Evolutionary conservation across 1,139 yeast species (phyloP).

Genomic region (Zygosaccharomyces sapae): DNA sequence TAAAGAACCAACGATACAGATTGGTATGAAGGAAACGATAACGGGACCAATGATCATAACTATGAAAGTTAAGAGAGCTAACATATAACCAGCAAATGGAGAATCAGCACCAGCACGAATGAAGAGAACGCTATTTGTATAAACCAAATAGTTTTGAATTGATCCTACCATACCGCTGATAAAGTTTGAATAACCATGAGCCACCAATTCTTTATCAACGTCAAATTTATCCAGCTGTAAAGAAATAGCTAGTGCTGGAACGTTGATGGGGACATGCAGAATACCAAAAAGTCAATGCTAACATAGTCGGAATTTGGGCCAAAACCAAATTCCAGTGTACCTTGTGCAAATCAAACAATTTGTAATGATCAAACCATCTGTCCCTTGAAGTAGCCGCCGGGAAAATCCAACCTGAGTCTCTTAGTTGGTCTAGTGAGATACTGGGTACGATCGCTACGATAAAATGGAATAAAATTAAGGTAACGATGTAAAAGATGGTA

Average conservation of each 20-base stretch:
- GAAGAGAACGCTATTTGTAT: conserved; percentile 87
- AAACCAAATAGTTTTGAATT: conserved; percentile 89
- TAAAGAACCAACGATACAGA: conserved; percentile 90
- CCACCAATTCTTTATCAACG: conserved; percentile 87
- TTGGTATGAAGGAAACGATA: conserved; percentile 90
- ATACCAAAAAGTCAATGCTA: conserved; percentile 95
- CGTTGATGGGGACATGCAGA: conserved; percentile 93
- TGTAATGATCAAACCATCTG: conserved; percentile 88
- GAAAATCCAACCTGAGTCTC: conserved; percentile 83
- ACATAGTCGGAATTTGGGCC: conserved; percentile 82
- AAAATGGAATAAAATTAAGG: conserved; percentile 66
- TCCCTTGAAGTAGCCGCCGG: conserved; percentile 50
- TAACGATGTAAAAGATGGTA: conserved; percentile 77
- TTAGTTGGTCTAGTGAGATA: conserved; percentile 56
- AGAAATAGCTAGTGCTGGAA: conserved; percentile 93
- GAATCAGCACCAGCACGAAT: conserved; percentile 94
- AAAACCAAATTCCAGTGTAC: conserved; percentile 72
- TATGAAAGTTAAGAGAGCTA: conserved; percentile 73
- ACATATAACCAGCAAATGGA: conserved; percentile 77
- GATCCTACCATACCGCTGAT: conserved; percentile 81
- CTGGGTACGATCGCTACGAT: conserved; percentile 61
- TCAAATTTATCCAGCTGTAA: conserved; percentile 77
- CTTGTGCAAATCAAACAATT: conserved; percentile 59
- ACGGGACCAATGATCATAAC: conserved; percentile 88
- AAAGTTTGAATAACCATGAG: conserved; percentile 92